phyloP scores from a whole-genome alignment of 208 protist genomes.

The Leishmania martiniquensis region DNA sequence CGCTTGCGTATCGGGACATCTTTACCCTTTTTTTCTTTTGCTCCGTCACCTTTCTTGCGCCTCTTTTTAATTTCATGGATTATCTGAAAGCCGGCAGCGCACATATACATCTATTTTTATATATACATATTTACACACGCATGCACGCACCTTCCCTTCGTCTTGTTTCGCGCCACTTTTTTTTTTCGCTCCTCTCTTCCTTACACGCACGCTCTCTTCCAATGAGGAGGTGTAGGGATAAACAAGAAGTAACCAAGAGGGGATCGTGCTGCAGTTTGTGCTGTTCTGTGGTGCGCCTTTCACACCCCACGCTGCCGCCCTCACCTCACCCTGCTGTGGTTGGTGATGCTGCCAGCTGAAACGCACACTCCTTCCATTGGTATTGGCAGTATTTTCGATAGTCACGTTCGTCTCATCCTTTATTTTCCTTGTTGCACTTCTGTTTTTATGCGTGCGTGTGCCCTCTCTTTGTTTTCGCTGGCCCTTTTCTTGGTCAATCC shows the following conservation, averaged over 20 bases:
- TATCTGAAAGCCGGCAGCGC: too few species aligned
- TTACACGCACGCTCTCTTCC: too few species aligned
- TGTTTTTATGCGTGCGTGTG: neutral
- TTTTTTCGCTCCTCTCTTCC: neutral
- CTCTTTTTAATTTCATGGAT: neutral
- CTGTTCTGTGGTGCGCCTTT: neutral
- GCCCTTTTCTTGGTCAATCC: too few species aligned
- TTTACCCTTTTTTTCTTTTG: neutral
- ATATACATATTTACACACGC: neutral
- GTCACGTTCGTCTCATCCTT: neutral
- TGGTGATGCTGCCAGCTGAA: neutral
- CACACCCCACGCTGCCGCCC: neutral
- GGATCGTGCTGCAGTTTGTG: neutral
- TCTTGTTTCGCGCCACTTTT: neutral
- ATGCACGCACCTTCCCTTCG: neutral
- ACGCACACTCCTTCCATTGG: neutral
- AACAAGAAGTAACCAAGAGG: slow-evolving; percentile 8
- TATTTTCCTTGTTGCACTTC: neutral
- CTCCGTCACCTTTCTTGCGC: neutral
- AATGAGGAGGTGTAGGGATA: neutral
- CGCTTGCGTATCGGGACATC: too few species aligned
- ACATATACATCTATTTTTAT: neutral
- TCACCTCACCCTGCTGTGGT: neutral
- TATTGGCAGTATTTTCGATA: neutral
- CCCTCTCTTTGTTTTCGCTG: neutral